Conservation (phyloP, 192 early-diverging fungal genomes). For the Gigaspora rosea region DNA sequence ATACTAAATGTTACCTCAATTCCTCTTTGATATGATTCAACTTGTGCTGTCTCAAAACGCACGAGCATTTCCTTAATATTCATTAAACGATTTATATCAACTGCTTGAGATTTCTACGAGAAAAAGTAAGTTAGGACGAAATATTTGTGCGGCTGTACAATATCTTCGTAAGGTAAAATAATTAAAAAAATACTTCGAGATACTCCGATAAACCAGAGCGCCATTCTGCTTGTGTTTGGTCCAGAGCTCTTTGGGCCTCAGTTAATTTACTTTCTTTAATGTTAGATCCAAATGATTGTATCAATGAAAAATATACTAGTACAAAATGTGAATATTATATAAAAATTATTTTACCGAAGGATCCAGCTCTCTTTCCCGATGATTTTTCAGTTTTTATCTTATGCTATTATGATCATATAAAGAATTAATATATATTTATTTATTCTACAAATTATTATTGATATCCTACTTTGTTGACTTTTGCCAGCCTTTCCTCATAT, state of each 20-base stretch:
- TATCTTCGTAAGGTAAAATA: background rate
- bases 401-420: background rate
- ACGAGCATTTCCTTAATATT: conserved; percentile 40
- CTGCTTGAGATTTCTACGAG: conserved; percentile 41
- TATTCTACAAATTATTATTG: background rate
- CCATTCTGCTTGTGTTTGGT: conserved; percentile 37
- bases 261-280: conserved; percentile 35
- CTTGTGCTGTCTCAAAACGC: conserved; percentile 43
- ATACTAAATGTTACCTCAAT: conserved; percentile 25
- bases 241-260: conserved; percentile 35
- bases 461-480: conserved; percentile 26
- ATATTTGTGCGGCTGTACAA: background rate
- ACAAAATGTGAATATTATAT: background rate
- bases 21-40: conserved; percentile 37
- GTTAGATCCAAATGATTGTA: background rate
- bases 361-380: background rate
- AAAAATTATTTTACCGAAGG: conserved; percentile 12
- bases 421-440: background rate
- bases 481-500: conserved; percentile 21
- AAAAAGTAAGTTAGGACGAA: background rate
- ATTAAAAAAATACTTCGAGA: conserved; percentile 7
- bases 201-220: conserved; percentile 5
- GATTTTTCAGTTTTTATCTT: conserved; percentile 12
- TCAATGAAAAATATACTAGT: background rate
- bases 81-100: conserved; percentile 40